phyloP scores from a whole-genome alignment of 2,329 filamentous ascomycete genomes.

The Verticillium zaregamsianum region DNA sequence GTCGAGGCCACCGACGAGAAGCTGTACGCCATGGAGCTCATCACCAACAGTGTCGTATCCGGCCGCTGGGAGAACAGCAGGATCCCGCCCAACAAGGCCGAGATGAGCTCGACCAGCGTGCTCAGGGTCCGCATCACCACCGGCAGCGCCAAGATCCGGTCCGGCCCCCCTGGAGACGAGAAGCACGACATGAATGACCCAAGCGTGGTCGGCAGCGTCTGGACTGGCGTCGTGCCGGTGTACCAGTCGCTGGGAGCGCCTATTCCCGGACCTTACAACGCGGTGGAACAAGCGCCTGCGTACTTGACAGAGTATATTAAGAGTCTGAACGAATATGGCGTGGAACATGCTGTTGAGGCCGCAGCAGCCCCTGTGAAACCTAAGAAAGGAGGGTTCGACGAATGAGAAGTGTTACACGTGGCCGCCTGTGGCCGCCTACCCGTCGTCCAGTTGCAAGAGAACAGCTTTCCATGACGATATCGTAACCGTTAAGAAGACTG shows the following conservation, averaged over 20 bases:
- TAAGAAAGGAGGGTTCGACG: not conserved
- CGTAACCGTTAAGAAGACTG: too few species aligned
- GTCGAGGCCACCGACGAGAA: constrained; percentile 69
- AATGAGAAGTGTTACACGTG: not conserved
- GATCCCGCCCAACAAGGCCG: constrained; percentile 65
- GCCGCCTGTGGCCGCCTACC: too few species aligned
- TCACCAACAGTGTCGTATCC: constrained; percentile 70
- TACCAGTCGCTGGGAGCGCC: constrained; percentile 62
- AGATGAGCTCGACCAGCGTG: constrained; percentile 72
- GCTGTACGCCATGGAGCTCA: constrained; percentile 70
- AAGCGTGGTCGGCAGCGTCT: constrained; percentile 36
- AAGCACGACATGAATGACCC: constrained; percentile 41
- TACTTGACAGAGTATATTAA: constrained; percentile 49
- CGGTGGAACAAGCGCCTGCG: constrained; percentile 52
- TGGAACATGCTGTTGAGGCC: constrained; percentile 18
- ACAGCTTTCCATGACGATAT: too few species aligned
- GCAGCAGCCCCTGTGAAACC: constrained; percentile 3
- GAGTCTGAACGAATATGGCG: constrained; percentile 27
- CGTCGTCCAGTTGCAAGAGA: too few species aligned
- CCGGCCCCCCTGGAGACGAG: constrained; percentile 58
- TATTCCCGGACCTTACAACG: constrained; percentile 55
- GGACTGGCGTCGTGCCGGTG: constrained; percentile 59
- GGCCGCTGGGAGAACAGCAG: constrained; percentile 66
- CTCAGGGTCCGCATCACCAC: constrained; percentile 63
- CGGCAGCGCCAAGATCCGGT: constrained; percentile 72